Base-by-base conservation (phyloP, 306 rosid genomes). In the Casuarina cunninghamiana region DNA sequence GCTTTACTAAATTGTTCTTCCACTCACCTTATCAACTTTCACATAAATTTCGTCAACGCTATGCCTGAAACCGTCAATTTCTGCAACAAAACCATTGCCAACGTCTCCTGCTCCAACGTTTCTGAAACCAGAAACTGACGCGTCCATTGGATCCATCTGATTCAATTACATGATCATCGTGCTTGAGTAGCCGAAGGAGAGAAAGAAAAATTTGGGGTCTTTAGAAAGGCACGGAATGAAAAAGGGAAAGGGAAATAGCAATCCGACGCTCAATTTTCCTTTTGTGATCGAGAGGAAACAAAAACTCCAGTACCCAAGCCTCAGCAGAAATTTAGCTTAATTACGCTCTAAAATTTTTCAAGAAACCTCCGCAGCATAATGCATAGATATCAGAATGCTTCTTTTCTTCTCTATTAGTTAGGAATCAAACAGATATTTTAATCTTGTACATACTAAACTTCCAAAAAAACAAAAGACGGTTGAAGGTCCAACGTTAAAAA, bases 1-100 rank as follows among this genome's bases (percentile, higher is more conserved):
- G 21, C 69, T 38, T 5, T 2, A 63, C 32, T 15, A 38, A 57
- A 13, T 37, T 38, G 17, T 63, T 15, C n/a, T 63, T 63, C 13
- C 44, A 63, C 85, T 76, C 81, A 86, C 95, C 93, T 83, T 83
- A 43, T 87, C 93, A 80, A 90, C 97, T 69, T 88, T 84, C 2
- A 67, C 80, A 26, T 79, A 76, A 2, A 92, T 85, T 10, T 84
- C 86, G 10, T 88, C 88, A 51, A 88, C 93, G 1, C 83, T 86
- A 53, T 81, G 80, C 78, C 78, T 81, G 72, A 83, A 90, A 72
- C 82, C 82, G 75, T 86, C 91, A 49, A 79, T 74, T 80, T 87
- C 88, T 60, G 55, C 67, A 53, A 5, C 76, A 77, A 74, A 68
- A 49, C 53, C 74, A 38, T 75, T 48, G 61, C 73, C 72, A 67